phyloP scores from a whole-genome alignment of 441 rosid genomes.

The Rhodomyrtus psidioides region DNA sequence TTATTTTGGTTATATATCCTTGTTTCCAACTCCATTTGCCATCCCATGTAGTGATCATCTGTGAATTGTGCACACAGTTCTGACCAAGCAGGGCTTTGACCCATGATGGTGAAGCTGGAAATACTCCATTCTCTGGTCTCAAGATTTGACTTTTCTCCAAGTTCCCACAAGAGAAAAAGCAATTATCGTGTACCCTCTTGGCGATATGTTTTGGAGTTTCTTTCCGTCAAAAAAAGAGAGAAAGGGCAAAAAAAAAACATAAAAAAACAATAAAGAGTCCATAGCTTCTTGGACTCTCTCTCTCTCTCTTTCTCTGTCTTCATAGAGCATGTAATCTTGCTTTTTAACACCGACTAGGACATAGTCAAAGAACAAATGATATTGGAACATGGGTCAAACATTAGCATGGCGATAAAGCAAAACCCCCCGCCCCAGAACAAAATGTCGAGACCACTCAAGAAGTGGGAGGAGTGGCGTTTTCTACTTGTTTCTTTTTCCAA shows the following conservation, averaged over 20 bases:
- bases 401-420: neutral
- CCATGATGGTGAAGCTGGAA: neutral
- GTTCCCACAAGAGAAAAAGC: neutral
- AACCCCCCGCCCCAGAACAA: neutral
- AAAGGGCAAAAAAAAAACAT: no score
- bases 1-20: neutral
- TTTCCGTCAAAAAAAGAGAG: neutral
- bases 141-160: neutral
- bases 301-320: neutral
- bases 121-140: neutral
- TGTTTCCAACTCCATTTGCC: neutral
- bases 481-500: slow-evolving; percentile 11
- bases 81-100: neutral
- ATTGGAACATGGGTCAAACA: slow-evolving; percentile 18
- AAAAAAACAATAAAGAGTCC: slow-evolving; percentile 1
- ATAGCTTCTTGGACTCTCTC: slow-evolving; percentile 27
- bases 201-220: neutral
- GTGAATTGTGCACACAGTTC: neutral
- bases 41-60: neutral
- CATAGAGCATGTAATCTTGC: slow-evolving; percentile 1
- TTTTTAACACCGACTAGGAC: slow-evolving; percentile 8
- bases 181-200: neutral
- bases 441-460: slow-evolving; percentile 19
- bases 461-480: slow-evolving; percentile 5
- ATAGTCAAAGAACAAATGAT: slow-evolving; percentile 10